Evolutionary conservation across 495 filamentous ascomycete species (phyloP).

Genomic region (Articulospora tetracladia): DNA sequence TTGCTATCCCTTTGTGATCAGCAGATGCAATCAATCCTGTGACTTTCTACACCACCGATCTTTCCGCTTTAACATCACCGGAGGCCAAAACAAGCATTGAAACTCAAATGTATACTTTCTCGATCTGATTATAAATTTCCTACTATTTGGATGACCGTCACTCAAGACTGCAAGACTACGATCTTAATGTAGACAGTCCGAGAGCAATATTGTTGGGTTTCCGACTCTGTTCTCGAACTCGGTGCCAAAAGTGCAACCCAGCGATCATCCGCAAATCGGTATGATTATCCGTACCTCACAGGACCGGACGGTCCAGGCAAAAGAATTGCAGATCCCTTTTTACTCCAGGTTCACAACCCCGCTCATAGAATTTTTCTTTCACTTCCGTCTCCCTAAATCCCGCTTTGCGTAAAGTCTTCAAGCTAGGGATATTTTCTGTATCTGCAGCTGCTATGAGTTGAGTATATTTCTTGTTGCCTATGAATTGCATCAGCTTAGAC

Average conservation of each 20-base stretch:
- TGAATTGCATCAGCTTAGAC: neutral
- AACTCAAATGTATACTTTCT: too few species aligned
- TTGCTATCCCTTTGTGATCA: too few species aligned
- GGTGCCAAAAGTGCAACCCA: neutral
- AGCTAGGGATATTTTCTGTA: constrained; percentile 17
- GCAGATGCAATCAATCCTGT: too few species aligned
- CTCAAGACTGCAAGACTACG: too few species aligned
- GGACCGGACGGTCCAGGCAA: constrained; percentile 8
- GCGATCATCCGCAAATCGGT: neutral
- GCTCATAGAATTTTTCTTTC: constrained; percentile 10
- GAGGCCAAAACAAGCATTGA: too few species aligned
- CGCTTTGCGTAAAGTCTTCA: constrained; percentile 12
- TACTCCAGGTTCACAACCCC: neutral
- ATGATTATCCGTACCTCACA: neutral
- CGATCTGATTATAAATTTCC: too few species aligned
- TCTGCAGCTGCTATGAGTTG: constrained; percentile 13
- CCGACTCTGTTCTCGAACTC: neutral
- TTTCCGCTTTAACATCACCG: too few species aligned
- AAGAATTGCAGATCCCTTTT: constrained; percentile 17
- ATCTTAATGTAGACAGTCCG: too few species aligned
- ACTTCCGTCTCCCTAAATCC: constrained; percentile 16
- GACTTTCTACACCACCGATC: too few species aligned
- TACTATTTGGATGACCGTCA: too few species aligned
- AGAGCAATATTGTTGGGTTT: too few species aligned
- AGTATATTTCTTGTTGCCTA: neutral